These are phyloP conservation scores for Citrullus amarus DNA, from an alignment of 306 rosid species.

Conservation along the genomic window DNA sequence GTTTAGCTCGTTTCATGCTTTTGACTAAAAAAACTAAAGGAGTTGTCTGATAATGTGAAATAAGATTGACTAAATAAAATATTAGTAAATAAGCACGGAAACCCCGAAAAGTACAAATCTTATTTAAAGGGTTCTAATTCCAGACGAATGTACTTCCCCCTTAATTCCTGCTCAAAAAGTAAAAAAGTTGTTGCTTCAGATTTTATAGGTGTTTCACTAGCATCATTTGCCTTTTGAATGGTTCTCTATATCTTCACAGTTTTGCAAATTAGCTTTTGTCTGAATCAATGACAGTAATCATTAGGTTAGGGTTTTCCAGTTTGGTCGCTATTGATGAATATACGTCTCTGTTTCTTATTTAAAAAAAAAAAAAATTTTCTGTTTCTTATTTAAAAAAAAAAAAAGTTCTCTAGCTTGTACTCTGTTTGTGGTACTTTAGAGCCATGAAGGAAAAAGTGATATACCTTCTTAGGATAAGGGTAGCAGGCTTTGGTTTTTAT, in stretches of 20 bases:
- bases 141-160: background rate
- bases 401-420: too few species aligned
- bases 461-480: too few species aligned
- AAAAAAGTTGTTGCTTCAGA: background rate
- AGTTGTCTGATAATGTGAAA: background rate
- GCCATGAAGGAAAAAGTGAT: too few species aligned
- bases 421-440: too few species aligned
- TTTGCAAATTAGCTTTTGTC: background rate
- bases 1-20: background rate
- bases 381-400: too few species aligned
- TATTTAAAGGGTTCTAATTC: background rate
- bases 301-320: background rate
- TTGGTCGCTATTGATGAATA: background rate
- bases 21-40: background rate
- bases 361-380: too few species aligned
- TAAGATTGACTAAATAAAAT: background rate
- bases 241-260: background rate
- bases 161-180: background rate
- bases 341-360: too few species aligned
- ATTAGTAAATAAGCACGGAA: background rate
- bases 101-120: background rate
- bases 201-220: background rate
- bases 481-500: too few species aligned
- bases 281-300: background rate
- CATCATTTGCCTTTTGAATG: background rate